Evolutionary conservation across 2,329 filamentous ascomycete genomes (phyloP).

Genomic region (Penicillium sp.): DNA sequence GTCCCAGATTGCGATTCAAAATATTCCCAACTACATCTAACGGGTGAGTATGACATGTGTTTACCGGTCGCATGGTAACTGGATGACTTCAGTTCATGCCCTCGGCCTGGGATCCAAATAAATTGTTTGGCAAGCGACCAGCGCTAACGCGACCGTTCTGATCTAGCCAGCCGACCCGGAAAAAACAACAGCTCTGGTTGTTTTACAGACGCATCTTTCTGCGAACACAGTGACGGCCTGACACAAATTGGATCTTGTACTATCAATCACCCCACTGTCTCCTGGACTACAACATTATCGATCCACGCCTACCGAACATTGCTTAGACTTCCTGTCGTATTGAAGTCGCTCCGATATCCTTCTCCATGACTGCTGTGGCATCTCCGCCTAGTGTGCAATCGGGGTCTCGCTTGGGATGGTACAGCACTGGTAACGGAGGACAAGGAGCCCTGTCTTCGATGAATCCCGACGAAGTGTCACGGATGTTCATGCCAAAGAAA

Average conservation of each 20-base stretch:
- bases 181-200: slow-evolving; percentile 19
- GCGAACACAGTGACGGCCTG: not conserved
- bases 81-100: slow-evolving; percentile 3
- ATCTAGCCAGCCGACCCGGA: slow-evolving; percentile 28
- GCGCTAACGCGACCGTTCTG: slow-evolving; percentile 39
- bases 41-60: slow-evolving; percentile 14
- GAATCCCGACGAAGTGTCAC: slow-evolving; percentile 81
- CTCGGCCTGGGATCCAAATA: slow-evolving; percentile 7
- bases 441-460: slow-evolving; percentile 69
- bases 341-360: slow-evolving; percentile 25
- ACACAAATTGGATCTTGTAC: not conserved
- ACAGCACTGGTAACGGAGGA: slow-evolving; percentile 57
- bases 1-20: slow-evolving; percentile 18
- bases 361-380: slow-evolving; percentile 68
- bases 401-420: slow-evolving; percentile 65
- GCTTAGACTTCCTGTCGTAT: slow-evolving; percentile 15
- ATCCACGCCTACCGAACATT: slow-evolving; percentile 16
- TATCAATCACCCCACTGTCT: slow-evolving; percentile 13
- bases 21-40: slow-evolving; percentile 8
- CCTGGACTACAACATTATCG: not conserved
- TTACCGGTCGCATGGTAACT: not conserved
- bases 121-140: slow-evolving; percentile 26
- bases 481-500: slow-evolving; percentile 90
- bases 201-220: not conserved
- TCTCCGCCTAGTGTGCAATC: slow-evolving; percentile 67